phyloP scores from a whole-genome alignment of 2,329 filamentous ascomycete species.

The Monilinia laxa region DNA sequence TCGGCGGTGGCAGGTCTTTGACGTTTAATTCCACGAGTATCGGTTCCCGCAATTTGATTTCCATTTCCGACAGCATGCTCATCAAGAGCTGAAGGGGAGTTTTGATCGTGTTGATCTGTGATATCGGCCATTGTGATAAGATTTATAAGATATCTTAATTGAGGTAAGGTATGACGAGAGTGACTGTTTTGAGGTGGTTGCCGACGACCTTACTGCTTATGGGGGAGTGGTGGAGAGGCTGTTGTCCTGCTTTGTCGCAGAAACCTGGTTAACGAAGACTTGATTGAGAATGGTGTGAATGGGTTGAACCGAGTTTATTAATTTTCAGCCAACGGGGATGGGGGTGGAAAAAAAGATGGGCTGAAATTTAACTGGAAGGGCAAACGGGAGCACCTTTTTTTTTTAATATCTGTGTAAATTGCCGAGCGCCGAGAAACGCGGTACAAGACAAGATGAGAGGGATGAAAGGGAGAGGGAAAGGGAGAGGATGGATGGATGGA shows the following conservation, averaged over 20 bases:
- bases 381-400: slow-evolving; percentile 7
- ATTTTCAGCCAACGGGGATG: slow-evolving; percentile 9
- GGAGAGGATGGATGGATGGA: slow-evolving; percentile 15
- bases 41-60: slow-evolving; percentile 51
- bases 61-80: slow-evolving; percentile 76
- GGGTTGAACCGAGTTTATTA: slow-evolving; percentile 32
- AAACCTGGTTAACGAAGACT: slow-evolving; percentile 40
- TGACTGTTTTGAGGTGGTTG: slow-evolving; percentile 41
- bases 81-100: slow-evolving; percentile 71
- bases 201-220: slow-evolving; percentile 43
- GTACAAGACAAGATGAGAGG: slow-evolving; percentile 4
- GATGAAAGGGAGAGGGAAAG: too few relatives aligned
- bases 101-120: slow-evolving; percentile 74
- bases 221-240: slow-evolving; percentile 36
- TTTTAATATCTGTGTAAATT: not conserved
- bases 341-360: slow-evolving; percentile 15
- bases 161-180: slow-evolving; percentile 41
- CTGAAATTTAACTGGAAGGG: slow-evolving; percentile 19
- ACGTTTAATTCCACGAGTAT: slow-evolving; percentile 86
- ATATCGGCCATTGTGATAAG: slow-evolving; percentile 69
- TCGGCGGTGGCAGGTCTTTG: slow-evolving; percentile 78
- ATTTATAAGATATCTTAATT: slow-evolving; percentile 20
- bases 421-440: slow-evolving; percentile 17
- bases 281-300: slow-evolving; percentile 40
- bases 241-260: slow-evolving; percentile 40